Evolutionary conservation across 2,329 filamentous ascomycete species (phyloP).

Genomic region (Magnaporthiopsis poae): DNA sequence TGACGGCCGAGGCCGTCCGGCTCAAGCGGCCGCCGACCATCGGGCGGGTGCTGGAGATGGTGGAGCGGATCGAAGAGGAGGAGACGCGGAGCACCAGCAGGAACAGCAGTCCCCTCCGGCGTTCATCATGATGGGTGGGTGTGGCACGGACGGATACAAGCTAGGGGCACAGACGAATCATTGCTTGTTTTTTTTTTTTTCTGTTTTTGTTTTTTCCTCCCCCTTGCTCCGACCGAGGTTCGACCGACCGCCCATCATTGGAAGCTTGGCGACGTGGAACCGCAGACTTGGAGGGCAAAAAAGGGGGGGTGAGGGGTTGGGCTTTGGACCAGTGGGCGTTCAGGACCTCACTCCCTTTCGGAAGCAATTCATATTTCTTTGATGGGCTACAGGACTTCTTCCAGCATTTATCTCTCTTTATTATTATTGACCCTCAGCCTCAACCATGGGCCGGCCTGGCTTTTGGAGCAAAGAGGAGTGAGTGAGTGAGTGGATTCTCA

Average conservation of each 20-base stretch:
- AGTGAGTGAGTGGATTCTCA: not conserved
- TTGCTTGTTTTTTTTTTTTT: not conserved
- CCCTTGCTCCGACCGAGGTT: too few species aligned
- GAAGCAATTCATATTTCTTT: not conserved
- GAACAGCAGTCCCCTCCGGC: slow-evolving; percentile 27
- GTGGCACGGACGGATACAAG: not conserved
- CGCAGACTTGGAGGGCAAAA: not conserved
- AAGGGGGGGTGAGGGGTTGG: not conserved
- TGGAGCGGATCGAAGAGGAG: slow-evolving; percentile 41
- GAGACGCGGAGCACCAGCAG: slow-evolving; percentile 24
- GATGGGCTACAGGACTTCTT: not conserved
- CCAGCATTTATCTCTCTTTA: not conserved
- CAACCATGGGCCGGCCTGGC: not conserved
- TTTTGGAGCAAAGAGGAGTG: not conserved
- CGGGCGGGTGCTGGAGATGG: slow-evolving; percentile 44
- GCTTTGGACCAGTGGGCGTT: not conserved
- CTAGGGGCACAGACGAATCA: not conserved
- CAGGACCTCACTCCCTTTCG: not conserved
- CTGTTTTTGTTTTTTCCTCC: too few species aligned
- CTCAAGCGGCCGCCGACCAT: slow-evolving; percentile 17
- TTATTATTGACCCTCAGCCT: not conserved
- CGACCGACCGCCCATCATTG: not conserved
- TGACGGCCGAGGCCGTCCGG: slow-evolving; percentile 36
- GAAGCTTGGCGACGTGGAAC: not conserved
- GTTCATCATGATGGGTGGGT: not conserved